Evolutionary conservation across 2,329 filamentous ascomycete species (phyloP), one percentile per base, ranked within the genome.

Genomic region (Pseudocercospora macadamiae): DNA sequence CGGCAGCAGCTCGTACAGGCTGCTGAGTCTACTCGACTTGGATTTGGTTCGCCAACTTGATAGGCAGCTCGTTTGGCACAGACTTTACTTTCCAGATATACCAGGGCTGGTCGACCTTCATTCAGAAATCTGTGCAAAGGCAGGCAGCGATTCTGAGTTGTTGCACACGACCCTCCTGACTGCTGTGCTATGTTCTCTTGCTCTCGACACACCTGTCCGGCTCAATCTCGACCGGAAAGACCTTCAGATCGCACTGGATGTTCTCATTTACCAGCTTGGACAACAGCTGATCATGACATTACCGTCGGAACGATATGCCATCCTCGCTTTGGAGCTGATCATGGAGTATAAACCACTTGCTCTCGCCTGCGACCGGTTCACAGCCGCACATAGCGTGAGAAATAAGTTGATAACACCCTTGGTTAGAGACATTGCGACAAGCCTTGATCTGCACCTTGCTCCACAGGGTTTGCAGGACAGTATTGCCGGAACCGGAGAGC

Each of bases 21-120:
- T 48, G 2, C 16, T 23, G 16, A 59, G 60, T 47, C 39, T 64
- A 4, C 42, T 45, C 14, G 42, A 45, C 3, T 23, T 14, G 12
- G 18, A 19, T 12, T 21, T 45, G 21, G 19, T 45, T n/a, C 18
- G 25, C 1, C 42, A 4, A 21, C 42, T 45, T 21, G 42, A 26
- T 14, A 14, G 23, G 18, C 14, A 12, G 21, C 42, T 45, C 18
- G 19, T 55, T 8, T 64, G 60, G 62, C 57, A 60, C 51, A 54
- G 51, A 19, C 47, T 61, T 6, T 52, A 60, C n/a, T 53, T 52
- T 30, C 60, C 62, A 4, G 49, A 57, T 18, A 18, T 60, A 2
- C 60, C 62, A 18, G 56, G 18, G 10, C 18, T 64, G 10, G 16
- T 6, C 12, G 30, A 51, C 8, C 54, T 64, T 3, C 28, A 16